Percentiles rank a stretch among this genome's conserved stretches.
Conservation (phyloP, 1,139 yeast species). For the Yamadazyma sp. region DNA sequence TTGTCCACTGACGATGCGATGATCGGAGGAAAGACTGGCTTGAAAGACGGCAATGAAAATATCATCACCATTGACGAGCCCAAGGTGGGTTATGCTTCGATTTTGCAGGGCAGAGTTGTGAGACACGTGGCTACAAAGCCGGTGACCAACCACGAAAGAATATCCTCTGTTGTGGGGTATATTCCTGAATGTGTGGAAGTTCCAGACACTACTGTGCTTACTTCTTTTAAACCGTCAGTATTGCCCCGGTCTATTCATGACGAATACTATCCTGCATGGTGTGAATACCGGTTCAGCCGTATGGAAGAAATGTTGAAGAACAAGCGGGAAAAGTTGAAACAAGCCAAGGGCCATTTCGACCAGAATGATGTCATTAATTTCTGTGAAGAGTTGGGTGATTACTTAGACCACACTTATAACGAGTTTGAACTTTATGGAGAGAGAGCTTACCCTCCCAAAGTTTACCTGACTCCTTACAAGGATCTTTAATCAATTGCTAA, state of each 20-base stretch:
- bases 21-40: conserved; percentile 35
- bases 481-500: conserved; percentile 9
- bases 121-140: conserved; percentile 36
- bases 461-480: conserved; percentile 17
- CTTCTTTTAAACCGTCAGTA: conserved; percentile 42
- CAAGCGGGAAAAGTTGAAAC: conserved; percentile 22
- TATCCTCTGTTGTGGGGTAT: conserved; percentile 43
- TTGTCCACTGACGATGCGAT: conserved; percentile 27
- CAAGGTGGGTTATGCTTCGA: conserved; percentile 31
- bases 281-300: conserved; percentile 39
- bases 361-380: conserved; percentile 34
- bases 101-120: conserved; percentile 34
- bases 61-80: conserved; percentile 31
- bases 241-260: conserved; percentile 38
- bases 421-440: conserved; percentile 38
- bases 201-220: conserved; percentile 41
- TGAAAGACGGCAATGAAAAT: conserved; percentile 28
- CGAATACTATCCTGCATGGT: conserved; percentile 47
- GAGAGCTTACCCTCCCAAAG: conserved; percentile 21
- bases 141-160: conserved; percentile 30
- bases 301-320: conserved; percentile 31
- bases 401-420: conserved; percentile 37
- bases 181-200: conserved; percentile 39
- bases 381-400: conserved; percentile 35
- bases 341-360: conserved; percentile 28